Base-by-base conservation (phyloP, 2,329 filamentous ascomycete genomes). In the Talaromyces marneffei region DNA sequence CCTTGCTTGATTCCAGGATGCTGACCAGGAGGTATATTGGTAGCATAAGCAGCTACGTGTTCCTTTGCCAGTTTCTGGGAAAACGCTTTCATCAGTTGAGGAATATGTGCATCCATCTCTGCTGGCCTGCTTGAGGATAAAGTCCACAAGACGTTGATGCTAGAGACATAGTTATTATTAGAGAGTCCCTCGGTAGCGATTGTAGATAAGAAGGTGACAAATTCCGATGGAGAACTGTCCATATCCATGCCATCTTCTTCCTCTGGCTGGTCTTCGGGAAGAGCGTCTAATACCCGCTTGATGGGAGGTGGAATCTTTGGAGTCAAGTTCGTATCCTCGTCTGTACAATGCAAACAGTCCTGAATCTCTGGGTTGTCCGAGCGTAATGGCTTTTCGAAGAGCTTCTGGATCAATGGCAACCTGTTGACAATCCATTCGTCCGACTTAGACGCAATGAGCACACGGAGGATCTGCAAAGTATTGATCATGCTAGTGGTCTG, bases 61-160 rank as follows among this genome's bases (percentile, higher is more conserved):
- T 99, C 94, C 67, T 94, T 89, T 0, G 92, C 92, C 66, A 99
- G 84, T 76, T 97, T 97, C 55, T 86, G 85, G 68, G 96, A 93
- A 67, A 99, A 83, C 0, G 91, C 91, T 75, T 96, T 97, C 89
- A 99, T 96, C 46, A 99, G 81, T 29, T 88, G 86, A 2, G 84
- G 80, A 59, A 97, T 92, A 70, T 99, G 94, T 63, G 90, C 84
- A 73, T 99, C 94, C 64, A 99, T 91, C 65, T 94, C 87, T 14
- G 89, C 86, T 1, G 93, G 90, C 69, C 90, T 92, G 63, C 90
- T 88, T 68, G 90, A 86, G 4, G 91, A 91, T 20, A 99, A 79
- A 16, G 91, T 94, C 92, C 92, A 97, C 16, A 99, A 79, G 25
- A 96, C 88, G 72, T 96, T 97, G 72, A 99, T 89, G 48, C 91